These are phyloP conservation scores for Candida glucosophila DNA, from an alignment of 1,139 yeast species.

Conservation along the genomic window DNA sequence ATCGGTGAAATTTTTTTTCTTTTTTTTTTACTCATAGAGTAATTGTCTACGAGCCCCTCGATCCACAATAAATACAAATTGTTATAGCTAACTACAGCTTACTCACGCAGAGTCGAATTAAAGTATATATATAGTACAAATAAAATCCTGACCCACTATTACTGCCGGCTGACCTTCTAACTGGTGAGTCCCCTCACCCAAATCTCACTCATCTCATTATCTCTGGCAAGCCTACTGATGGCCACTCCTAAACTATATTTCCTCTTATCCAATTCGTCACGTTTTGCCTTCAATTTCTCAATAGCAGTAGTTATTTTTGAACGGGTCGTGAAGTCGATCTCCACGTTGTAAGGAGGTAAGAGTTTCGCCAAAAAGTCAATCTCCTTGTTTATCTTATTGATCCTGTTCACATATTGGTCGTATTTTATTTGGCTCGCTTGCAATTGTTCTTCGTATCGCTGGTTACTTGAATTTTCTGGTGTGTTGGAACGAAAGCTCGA, in stretches of 20 bases:
- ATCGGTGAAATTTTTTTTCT: too few species aligned
- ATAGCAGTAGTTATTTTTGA: constrained; percentile 35
- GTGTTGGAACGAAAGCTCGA: too few species aligned
- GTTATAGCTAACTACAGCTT: too few species aligned
- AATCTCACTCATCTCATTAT: constrained; percentile 33
- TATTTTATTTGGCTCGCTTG: constrained; percentile 26
- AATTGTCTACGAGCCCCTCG: too few species aligned
- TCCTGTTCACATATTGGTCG: constrained; percentile 24
- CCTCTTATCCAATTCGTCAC: constrained; percentile 36
- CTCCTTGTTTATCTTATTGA: constrained; percentile 34
- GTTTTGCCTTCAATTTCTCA: constrained; percentile 30
- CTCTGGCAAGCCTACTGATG: constrained; percentile 38
- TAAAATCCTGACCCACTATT: too few species aligned
- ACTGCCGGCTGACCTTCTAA: too few species aligned
- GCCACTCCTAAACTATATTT: constrained; percentile 36
- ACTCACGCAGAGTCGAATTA: too few species aligned
- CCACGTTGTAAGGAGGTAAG: constrained; percentile 40
- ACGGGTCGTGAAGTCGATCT: constrained; percentile 36
- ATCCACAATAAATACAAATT: too few species aligned
- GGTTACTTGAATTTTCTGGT: neutral
- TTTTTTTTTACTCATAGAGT: too few species aligned
- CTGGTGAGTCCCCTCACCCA: constrained; percentile 29
- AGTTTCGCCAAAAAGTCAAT: constrained; percentile 29
- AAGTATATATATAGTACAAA: too few species aligned
- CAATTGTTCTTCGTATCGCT: constrained; percentile 6